A percentile compares a stretch with the other conserved stretches of the same genome.
Conservation (phyloP, 208 protist genomes). For the Trypanosoma caninum region DNA sequence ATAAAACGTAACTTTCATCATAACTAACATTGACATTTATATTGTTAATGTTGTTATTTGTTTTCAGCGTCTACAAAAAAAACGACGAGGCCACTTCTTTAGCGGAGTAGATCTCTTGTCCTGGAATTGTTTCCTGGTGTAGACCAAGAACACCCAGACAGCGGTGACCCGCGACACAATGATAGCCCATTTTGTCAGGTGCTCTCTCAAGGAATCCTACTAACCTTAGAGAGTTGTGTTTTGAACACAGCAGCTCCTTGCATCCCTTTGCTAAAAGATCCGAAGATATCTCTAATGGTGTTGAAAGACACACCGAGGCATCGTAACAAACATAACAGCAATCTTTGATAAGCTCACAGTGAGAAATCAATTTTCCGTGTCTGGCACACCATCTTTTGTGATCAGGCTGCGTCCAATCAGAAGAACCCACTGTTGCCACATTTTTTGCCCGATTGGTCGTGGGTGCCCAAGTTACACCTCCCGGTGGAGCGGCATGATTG, state of each 20-base stretch:
- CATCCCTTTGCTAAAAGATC: slow-evolving; percentile 43
- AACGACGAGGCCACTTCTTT: slow-evolving; percentile 75
- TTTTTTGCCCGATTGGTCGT: slow-evolving; percentile 12
- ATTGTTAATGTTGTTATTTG: neutral
- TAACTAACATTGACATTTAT: neutral
- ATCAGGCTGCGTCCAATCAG: slow-evolving; percentile 22
- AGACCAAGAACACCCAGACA: slow-evolving; percentile 44
- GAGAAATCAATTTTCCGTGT: slow-evolving; percentile 66
- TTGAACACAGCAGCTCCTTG: slow-evolving; percentile 69
- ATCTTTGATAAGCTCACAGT: slow-evolving; percentile 64
- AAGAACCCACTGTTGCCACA: slow-evolving; percentile 4
- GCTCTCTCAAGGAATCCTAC: slow-evolving; percentile 71
- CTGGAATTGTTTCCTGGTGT: slow-evolving; percentile 10
- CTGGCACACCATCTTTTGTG: slow-evolving; percentile 73
- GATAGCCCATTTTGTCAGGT: slow-evolving; percentile 55
- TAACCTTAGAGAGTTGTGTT: slow-evolving; percentile 68
- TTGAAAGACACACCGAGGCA: slow-evolving; percentile 65
- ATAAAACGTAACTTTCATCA: too few species aligned
- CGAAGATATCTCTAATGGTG: slow-evolving; percentile 61
- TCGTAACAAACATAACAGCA: slow-evolving; percentile 79
- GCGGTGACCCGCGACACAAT: slow-evolving; percentile 59
- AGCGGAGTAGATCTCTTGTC: slow-evolving; percentile 10
- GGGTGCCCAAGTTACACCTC: slow-evolving; percentile 16
- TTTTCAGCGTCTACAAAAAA: slow-evolving; percentile 37
- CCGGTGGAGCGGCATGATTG: neutral